These are phyloP conservation scores for Dioszegia aurantiaca DNA, from an alignment of 768 basidiomycete species.

Conservation along the genomic window DNA sequence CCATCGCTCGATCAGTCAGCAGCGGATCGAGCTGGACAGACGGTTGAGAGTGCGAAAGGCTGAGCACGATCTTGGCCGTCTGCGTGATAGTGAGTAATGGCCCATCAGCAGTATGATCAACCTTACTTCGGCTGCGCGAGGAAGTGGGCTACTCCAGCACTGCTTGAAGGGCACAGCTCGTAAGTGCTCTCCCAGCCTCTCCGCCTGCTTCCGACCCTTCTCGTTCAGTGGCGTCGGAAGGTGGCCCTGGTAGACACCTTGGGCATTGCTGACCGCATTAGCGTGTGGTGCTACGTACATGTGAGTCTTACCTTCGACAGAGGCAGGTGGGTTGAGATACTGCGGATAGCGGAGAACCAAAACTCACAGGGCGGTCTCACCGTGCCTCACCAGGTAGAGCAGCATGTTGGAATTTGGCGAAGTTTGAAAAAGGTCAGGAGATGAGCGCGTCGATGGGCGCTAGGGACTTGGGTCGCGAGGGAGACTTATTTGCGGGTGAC, in stretches of 20 bases:
- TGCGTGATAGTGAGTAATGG: no score
- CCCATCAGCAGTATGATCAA: neutral
- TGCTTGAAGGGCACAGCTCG: slow-evolving; percentile 23
- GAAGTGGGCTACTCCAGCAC: slow-evolving; percentile 18
- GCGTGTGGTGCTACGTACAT: neutral
- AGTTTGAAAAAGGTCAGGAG: no score
- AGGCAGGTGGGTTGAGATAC: no score
- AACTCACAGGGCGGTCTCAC: no score
- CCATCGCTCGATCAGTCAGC: slow-evolving; percentile 12
- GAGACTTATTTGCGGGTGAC: no score
- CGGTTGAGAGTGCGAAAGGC: slow-evolving; percentile 16
- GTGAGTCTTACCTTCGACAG: no score
- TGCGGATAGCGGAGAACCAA: no score
- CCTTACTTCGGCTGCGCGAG: slow-evolving; percentile 18
- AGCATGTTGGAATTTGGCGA: no score
- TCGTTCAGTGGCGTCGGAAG: slow-evolving; percentile 22
- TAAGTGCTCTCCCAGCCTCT: slow-evolving; percentile 19
- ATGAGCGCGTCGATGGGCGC: no score
- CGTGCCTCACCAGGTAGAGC: no score
- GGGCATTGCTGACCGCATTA: slow-evolving; percentile 19
- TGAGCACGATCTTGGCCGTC: slow-evolving; percentile 26
- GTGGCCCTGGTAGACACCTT: slow-evolving; percentile 29
- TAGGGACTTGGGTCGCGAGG: no score
- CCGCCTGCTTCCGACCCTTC: slow-evolving; percentile 20
- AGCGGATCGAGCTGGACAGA: slow-evolving; percentile 23